Base-by-base conservation (phyloP, 2,329 filamentous ascomycete genomes). In the Neofusicoccum umdonicola region DNA sequence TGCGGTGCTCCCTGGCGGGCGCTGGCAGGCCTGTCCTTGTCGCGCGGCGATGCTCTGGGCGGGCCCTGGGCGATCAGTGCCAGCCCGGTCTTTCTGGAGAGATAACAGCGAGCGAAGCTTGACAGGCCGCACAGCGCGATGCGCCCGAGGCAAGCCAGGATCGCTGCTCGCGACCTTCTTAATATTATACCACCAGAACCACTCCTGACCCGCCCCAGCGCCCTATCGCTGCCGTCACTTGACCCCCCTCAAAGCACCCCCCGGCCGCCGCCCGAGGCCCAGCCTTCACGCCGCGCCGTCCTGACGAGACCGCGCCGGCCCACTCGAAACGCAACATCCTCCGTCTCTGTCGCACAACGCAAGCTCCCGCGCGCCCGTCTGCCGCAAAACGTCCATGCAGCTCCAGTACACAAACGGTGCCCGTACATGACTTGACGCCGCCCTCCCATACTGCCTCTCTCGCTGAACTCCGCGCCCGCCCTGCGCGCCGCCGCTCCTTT, bases 351-450 rank as follows among this genome's bases (percentile, higher is more conserved):
- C 61, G 61, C 61, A 63, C 61, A 63, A 51, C 54, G 50, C 48
- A 63, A 63, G 48, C 48, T 62, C 47, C 60, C 60, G 60, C 60
- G 41, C 54, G 60, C 47, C 60, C 60, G 47, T 34, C 60, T 63
- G 61, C 61, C 27, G 48, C 61, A 54, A 51, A 63, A 63, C 61
- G n/a, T 52, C 61, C 50, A 63, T 63, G 61, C 61, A 63, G 61
- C 60, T 44, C 27, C 27, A 31, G 27, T 7, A 63, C 61, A 56
- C 61, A 63, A 63, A 42, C 61, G 48, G 19, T 48, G 48, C 47
- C 57, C 45, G 17, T 62, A 62, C 58, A 41, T 62, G 58, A 62
- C 58, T 62, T 62, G 58, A 62, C 58, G 45, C 45, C 47, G 34
- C 15, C 42, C 35, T 15, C 48, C 27, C 34, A 42, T 11, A 15